These are phyloP conservation scores for Leishmania martiniquensis DNA, from an alignment of 208 protist species.

Conservation along the genomic window DNA sequence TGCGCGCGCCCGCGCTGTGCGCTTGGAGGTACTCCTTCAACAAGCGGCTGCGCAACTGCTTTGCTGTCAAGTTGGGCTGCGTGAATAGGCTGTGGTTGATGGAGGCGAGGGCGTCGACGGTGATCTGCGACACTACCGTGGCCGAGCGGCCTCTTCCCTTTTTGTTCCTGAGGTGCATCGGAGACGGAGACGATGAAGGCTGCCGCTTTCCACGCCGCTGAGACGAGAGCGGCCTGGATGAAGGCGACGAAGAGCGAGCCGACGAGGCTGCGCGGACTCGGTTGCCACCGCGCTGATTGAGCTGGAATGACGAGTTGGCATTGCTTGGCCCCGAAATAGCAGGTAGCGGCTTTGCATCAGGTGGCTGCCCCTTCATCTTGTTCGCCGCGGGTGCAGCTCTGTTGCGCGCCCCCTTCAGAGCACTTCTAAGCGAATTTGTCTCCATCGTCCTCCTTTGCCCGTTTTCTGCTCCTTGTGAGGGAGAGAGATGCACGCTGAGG, in stretches of 20 bases:
- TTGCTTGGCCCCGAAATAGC: neutral
- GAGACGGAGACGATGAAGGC: neutral
- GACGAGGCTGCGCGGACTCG: neutral
- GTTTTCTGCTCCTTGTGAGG: neutral
- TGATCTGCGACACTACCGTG: slow-evolving; percentile 4
- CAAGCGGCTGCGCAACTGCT: slow-evolving; percentile 29
- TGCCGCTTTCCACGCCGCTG: neutral
- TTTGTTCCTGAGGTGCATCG: neutral
- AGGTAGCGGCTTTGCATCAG: neutral
- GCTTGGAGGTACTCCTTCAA: slow-evolving; percentile 38
- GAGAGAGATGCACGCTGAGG: neutral
- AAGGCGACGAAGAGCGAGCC: neutral
- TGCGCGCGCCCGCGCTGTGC: slow-evolving; percentile 22
- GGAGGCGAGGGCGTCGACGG: slow-evolving; percentile 23
- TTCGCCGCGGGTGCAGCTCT: neutral
- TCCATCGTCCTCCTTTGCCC: neutral
- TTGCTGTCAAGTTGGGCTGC: slow-evolving; percentile 18
- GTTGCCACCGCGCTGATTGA: neutral
- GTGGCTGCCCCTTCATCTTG: neutral
- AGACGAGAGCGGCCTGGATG: neutral
- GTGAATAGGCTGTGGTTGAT: slow-evolving; percentile 43
- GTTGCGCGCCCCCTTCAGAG: neutral
- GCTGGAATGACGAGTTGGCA: neutral
- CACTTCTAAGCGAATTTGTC: neutral
- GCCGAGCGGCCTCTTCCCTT: neutral